Evolutionary conservation across 2,329 filamentous ascomycete genomes (phyloP).

Genomic region (Ophiostoma novo-ulmi): DNA sequence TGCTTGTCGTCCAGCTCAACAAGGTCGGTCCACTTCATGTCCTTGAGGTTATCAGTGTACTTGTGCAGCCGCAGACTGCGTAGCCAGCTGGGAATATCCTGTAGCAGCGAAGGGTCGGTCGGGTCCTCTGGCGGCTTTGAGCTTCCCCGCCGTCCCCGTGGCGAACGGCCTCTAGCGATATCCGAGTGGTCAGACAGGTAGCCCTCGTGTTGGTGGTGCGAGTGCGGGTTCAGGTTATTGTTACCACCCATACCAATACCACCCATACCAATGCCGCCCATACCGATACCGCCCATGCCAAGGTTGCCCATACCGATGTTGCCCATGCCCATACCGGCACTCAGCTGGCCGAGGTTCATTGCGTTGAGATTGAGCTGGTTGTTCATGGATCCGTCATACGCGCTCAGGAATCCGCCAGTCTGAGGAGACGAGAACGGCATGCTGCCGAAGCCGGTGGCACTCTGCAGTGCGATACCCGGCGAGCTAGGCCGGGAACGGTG

Average conservation of each 20-base stretch:
- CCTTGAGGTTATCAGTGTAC: conserved; percentile 97
- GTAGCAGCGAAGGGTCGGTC: conserved; percentile 80
- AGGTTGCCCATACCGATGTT: conserved; percentile 12
- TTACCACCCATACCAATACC: conserved; percentile 7
- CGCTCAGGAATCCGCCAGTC: conserved; percentile 88
- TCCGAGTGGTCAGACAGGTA: conserved; percentile 94
- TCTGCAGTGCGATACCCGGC: conserved; percentile 77
- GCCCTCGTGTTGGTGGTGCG: conserved; percentile 59
- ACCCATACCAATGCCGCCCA: conserved; percentile 30
- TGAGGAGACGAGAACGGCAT: conserved; percentile 80
- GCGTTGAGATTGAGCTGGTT: conserved; percentile 42
- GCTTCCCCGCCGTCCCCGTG: conserved; percentile 84
- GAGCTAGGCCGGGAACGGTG: conserved; percentile 84
- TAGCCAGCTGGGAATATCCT: conserved; percentile 95
- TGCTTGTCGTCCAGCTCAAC: conserved; percentile 89
- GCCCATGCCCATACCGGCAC: conserved; percentile 31
- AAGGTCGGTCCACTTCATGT: conserved; percentile 92
- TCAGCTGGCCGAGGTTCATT: conserved; percentile 38
- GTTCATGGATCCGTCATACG: conserved; percentile 69
- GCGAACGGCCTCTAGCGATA: conserved; percentile 82
- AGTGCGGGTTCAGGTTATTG: conserved; percentile 2
- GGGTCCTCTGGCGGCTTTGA: conserved; percentile 98
- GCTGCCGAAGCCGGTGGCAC: conserved; percentile 52
- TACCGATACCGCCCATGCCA: conserved; percentile 37
- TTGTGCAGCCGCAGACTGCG: conserved; percentile 93